Percentiles rank a stretch among this genome's conserved stretches.
Evolutionary conservation across 768 basidiomycete genomes (phyloP).

Genomic region (Symmetrospora coprosmae): DNA sequence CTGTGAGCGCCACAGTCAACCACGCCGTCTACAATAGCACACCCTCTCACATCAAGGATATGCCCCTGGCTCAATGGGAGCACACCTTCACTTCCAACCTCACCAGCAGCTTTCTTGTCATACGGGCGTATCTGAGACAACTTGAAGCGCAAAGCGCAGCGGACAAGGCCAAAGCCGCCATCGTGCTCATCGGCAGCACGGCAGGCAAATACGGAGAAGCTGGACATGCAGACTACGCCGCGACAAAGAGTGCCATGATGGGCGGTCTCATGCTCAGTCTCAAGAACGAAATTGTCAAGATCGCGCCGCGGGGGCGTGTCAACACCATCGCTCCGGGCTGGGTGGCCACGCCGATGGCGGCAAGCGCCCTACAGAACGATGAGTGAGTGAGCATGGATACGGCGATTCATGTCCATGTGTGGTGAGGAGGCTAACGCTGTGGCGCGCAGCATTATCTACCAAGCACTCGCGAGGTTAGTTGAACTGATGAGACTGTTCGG

Average conservation of each 20-base stretch:
- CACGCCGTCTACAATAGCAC: constrained; percentile 27
- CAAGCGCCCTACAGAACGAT: constrained; percentile 47
- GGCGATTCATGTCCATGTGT: too few species aligned
- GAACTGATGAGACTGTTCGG: background rate
- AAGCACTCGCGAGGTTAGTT: constrained; percentile 54
- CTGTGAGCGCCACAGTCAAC: constrained; percentile 41
- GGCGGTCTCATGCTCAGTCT: constrained; percentile 49
- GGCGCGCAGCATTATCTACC: constrained; percentile 45
- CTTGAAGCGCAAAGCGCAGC: constrained; percentile 40
- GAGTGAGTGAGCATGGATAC: too few species aligned
- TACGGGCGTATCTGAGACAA: constrained; percentile 48
- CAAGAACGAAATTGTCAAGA: constrained; percentile 68
- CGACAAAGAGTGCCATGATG: constrained; percentile 25
- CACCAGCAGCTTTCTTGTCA: constrained; percentile 47
- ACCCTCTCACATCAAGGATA: constrained; percentile 45
- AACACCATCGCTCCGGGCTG: constrained; percentile 49
- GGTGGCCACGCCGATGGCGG: constrained; percentile 48
- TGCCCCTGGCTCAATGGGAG: constrained; percentile 54
- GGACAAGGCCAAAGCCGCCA: constrained; percentile 47
- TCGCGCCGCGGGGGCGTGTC: constrained; percentile 56
- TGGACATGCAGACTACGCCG: constrained; percentile 33
- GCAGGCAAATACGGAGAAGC: constrained; percentile 62
- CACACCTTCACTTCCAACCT: constrained; percentile 50
- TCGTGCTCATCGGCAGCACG: constrained; percentile 56
- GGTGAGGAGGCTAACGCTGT: too few species aligned